Evolutionary conservation across 169 alveolate species (phyloP).

Genomic region (Cryptosporidium sp.): DNA sequence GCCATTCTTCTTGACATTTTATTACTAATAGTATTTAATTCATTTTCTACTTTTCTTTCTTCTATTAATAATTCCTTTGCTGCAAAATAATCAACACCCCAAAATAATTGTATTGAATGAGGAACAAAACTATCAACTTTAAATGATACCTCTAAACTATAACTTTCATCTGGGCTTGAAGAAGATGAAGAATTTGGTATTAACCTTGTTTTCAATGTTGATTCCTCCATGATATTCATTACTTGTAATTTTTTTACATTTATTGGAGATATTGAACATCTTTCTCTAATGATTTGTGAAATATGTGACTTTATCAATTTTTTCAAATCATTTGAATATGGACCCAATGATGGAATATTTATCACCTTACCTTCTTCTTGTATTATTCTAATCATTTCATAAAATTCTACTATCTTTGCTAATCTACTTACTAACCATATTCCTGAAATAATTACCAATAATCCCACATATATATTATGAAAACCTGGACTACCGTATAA

Average conservation of each 20-base stretch:
- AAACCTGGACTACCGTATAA: constrained; percentile 60
- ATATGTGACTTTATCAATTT: constrained; percentile 20
- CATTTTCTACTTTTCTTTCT: constrained; percentile 1
- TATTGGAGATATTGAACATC: constrained; percentile 58
- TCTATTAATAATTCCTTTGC: constrained; percentile 12
- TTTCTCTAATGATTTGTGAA: constrained; percentile 56
- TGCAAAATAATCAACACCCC: constrained; percentile 56
- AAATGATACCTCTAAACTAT: constrained; percentile 58
- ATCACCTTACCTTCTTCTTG: constrained; percentile 50
- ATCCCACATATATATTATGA: constrained; percentile 35
- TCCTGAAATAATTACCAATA: not conserved
- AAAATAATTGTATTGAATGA: constrained; percentile 31
- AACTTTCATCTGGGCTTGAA: constrained; percentile 66
- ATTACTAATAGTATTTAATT: no score
- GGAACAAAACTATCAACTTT: constrained; percentile 34
- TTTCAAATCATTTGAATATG: constrained; percentile 70
- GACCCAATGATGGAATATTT: constrained; percentile 46
- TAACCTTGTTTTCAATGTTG: constrained; percentile 43
- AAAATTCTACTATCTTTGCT: constrained; percentile 29
- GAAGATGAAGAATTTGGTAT: constrained; percentile 69
- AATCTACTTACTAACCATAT: constrained; percentile 24
- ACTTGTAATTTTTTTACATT: constrained; percentile 14
- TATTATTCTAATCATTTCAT: constrained; percentile 50
- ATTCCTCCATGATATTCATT: constrained; percentile 13
- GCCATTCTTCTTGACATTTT: constrained; percentile 26